These are phyloP conservation scores for Manihot esculenta DNA, from an alignment of 441 rosid genomes.

Conservation along the genomic window DNA sequence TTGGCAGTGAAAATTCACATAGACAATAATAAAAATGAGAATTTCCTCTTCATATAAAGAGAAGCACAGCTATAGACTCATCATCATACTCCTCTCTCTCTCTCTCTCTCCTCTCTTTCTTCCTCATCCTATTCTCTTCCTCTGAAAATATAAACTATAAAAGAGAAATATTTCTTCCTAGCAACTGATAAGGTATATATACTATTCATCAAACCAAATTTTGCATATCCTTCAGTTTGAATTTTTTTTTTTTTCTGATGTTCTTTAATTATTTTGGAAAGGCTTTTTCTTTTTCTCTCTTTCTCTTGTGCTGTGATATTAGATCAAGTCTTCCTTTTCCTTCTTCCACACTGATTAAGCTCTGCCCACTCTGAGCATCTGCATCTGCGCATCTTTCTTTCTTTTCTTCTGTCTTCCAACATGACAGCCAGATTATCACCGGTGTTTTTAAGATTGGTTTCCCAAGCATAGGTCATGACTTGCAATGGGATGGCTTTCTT, in stretches of 20 bases:
- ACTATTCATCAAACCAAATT: conserved; percentile 32
- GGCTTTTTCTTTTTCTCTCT: conserved; percentile 11
- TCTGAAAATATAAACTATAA: conserved; percentile 29
- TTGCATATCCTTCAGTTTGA: conserved; percentile 21
- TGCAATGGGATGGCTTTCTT: conserved; percentile 91
- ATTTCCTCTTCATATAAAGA: conserved; percentile 38
- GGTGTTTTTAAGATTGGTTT: conserved; percentile 25
- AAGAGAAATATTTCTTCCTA: conserved; percentile 24
- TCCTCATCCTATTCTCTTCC: conserved; percentile 26
- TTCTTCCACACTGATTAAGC: not conserved
- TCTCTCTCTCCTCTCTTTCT: conserved; percentile 15
- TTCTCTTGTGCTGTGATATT: not conserved
- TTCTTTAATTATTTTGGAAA: conserved; percentile 9
- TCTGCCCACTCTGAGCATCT: conserved; percentile 16
- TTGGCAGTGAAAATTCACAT: conserved; percentile 1
- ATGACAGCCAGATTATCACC: conserved; percentile 29
- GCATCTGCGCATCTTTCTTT: conserved; percentile 8
- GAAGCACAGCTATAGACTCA: conserved; percentile 36
- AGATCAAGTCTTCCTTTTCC: not conserved
- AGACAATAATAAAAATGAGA: not conserved
- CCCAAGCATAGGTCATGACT: conserved; percentile 37
- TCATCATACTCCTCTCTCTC: conserved; percentile 22
- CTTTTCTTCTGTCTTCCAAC: conserved; percentile 3
- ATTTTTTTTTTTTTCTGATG: conserved; percentile 11
- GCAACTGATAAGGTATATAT: conserved; percentile 50